These are phyloP conservation scores for Phaffia rhodozyma DNA, from an alignment of 1,284 basidiomycete species.

Conservation along the genomic window DNA sequence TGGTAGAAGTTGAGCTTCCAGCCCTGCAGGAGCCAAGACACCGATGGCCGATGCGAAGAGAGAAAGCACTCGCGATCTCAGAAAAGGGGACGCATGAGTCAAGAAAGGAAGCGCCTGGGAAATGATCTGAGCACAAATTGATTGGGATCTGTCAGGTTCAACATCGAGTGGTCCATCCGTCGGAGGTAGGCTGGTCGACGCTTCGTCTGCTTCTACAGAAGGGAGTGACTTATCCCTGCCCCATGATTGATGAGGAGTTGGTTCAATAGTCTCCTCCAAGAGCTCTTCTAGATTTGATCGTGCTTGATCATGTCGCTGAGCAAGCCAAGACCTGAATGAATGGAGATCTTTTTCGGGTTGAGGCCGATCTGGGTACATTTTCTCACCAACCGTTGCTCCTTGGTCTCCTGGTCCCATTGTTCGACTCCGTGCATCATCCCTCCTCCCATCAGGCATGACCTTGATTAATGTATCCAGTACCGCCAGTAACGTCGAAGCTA, in stretches of 20 bases:
- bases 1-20: slow-evolving; percentile 59
- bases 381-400: slow-evolving; percentile 17
- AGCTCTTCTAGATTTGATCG: slow-evolving; percentile 28
- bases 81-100: slow-evolving; percentile 68
- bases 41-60: slow-evolving; percentile 60
- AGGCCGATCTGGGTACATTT: slow-evolving; percentile 20
- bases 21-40: slow-evolving; percentile 45
- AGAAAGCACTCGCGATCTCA: slow-evolving; percentile 65
- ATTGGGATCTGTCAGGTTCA: slow-evolving; percentile 55
- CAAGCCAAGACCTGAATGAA: slow-evolving; percentile 53
- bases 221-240: slow-evolving; percentile 20
- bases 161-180: slow-evolving; percentile 36
- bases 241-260: slow-evolving; percentile 44
- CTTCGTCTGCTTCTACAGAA: slow-evolving; percentile 26
- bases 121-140: slow-evolving; percentile 68
- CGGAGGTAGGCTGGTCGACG: slow-evolving; percentile 37
- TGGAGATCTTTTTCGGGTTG: slow-evolving; percentile 32
- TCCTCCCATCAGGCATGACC: slow-evolving; percentile 55
- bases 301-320: slow-evolving; percentile 39
- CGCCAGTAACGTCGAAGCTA: slow-evolving; percentile 38
- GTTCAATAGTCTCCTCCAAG: slow-evolving; percentile 44
- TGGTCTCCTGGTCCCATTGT: slow-evolving; percentile 19
- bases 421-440: background rate
- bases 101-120: slow-evolving; percentile 76
- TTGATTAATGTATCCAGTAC: slow-evolving; percentile 77